These are phyloP conservation scores for Alternaria brassicicola DNA, from an alignment of 2,329 filamentous ascomycete genomes.

Conservation along the genomic window DNA sequence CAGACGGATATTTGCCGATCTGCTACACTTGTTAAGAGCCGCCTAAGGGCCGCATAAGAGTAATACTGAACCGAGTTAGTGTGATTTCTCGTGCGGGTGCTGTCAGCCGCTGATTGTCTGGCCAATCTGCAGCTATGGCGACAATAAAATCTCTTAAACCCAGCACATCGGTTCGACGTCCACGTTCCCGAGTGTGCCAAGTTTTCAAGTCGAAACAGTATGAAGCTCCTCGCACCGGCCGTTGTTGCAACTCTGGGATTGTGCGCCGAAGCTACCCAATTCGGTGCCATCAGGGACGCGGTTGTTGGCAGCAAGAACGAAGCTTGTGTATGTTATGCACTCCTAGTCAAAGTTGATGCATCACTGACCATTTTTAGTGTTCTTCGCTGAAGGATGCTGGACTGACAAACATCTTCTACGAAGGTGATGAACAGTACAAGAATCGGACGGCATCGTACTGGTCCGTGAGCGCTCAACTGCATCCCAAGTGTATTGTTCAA, in stretches of 20 bases:
- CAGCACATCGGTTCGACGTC: constrained; percentile 2
- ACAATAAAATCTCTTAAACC: constrained; percentile 1
- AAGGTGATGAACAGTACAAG: constrained; percentile 20
- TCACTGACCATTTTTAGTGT: constrained; percentile 23
- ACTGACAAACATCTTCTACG: constrained; percentile 21
- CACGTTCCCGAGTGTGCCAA: constrained; percentile 11
- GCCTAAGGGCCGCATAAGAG: neutral
- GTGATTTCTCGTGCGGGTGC: neutral
- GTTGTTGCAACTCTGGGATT: constrained; percentile 6
- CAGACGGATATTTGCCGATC: neutral
- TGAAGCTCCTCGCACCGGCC: constrained; percentile 10
- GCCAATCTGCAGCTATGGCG: neutral
- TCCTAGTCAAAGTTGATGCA: constrained; percentile 3
- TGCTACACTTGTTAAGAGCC: neutral
- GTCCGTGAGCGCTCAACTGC: constrained; percentile 34
- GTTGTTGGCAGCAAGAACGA: constrained; percentile 1
- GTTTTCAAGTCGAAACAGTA: constrained; percentile 7
- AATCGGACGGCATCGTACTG: constrained; percentile 30
- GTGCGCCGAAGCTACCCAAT: neutral
- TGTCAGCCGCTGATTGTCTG: neutral
- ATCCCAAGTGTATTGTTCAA: constrained; percentile 41
- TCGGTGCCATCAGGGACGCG: neutral
- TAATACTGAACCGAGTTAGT: neutral
- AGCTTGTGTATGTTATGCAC: constrained; percentile 10
- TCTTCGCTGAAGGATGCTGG: constrained; percentile 23